Base-by-base conservation (phyloP, 1,284 basidiomycete genomes). In the Tylopilus orsonianus region DNA sequence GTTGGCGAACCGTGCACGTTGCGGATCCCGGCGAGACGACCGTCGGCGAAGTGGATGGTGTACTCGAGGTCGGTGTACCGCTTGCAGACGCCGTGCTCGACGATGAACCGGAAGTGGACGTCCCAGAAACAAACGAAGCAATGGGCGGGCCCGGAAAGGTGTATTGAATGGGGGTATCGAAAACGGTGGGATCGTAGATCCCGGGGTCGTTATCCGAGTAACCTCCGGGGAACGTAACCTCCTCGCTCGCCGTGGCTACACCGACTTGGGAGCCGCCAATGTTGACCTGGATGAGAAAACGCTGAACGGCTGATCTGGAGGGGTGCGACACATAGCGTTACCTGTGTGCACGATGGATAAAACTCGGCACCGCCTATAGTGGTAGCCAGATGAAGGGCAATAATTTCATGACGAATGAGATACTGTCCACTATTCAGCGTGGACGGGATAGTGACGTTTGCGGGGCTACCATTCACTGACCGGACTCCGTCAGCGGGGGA, bases 191-290 rank as follows among this genome's bases (percentile, higher is more conserved):
- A 41, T 72, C 77, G 45, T 73, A 73, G 60, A 87, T 80, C 36
- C 85, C 85, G 0, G 82, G 77, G 57, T 87, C 83, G 33, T 54
- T 72, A 56, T 82, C 79, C 20, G 58, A 73, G 69, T 88, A 88
- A 1, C 77, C 83, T 16, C 85, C 85, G 0, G 86, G 85, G 54
- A 87, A 73, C 24, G 64, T 70, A n/a, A 86, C 84, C 34, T 81
- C 77, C 48, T 79, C 75, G 55, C 60, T 61, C 3, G 60, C 38
- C 0, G 60, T 56, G 0, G 81, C 81, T 0, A 52, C 58, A 13
- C 76, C 80, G 5, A 69, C 74, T 20, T 75, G 75, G 32, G 64
- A 71, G 12, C 83, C 84, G 0, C 71, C 67, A 38, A 90, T 65
- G 33, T 66, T 71, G 53, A 89, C 56, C 65, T 88, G 82, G 7